These are phyloP conservation scores for Hericium coralloides DNA, from an alignment of 768 basidiomycete genomes.

Conservation along the genomic window DNA sequence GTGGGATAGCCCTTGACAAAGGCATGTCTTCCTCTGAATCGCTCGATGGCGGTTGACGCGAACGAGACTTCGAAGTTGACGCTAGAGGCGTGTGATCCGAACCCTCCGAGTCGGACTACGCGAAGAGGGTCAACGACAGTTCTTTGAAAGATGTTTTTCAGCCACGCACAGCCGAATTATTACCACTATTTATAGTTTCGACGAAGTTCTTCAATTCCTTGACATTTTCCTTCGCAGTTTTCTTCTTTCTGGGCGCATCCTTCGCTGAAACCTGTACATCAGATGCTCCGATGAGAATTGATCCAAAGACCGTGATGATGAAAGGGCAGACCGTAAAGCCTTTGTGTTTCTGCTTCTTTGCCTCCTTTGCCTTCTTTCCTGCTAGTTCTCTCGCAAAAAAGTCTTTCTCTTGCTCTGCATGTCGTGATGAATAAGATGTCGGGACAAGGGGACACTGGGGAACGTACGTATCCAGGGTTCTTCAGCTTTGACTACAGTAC, in stretches of 20 bases:
- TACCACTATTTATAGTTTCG: neutral
- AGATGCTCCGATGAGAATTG: neutral
- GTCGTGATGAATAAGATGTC: neutral
- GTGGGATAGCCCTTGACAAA: neutral
- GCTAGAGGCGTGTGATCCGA: neutral
- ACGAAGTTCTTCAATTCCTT: neutral
- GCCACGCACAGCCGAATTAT: neutral
- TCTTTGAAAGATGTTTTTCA: neutral
- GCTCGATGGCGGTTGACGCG: neutral
- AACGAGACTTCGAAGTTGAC: neutral
- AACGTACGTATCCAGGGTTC: conserved; percentile 49
- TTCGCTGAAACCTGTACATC: neutral
- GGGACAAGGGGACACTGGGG: neutral
- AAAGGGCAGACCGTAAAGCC: neutral
- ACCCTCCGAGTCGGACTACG: neutral
- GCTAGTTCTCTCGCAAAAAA: neutral
- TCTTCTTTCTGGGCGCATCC: neutral
- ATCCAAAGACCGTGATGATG: neutral
- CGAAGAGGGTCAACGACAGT: neutral
- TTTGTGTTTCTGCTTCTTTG: neutral
- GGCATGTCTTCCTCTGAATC: neutral
- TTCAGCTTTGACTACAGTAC: conserved; percentile 34
- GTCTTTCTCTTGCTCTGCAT: neutral
- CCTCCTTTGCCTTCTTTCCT: neutral
- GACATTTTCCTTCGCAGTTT: neutral